Conservation (phyloP, 257 asterid genomes). For the Solanum gandarillasii region DNA sequence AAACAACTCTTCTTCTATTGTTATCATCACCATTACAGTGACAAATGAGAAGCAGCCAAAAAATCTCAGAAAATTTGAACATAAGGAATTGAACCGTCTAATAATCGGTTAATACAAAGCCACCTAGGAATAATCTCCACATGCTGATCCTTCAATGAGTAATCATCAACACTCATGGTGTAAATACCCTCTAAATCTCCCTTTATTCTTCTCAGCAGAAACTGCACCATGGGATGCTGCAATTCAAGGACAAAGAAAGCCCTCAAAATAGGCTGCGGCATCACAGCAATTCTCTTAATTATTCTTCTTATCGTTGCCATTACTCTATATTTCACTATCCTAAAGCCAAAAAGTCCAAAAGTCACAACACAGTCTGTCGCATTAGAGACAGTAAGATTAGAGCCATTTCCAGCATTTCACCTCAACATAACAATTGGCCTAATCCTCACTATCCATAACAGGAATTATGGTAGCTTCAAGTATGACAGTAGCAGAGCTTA, state of each 20-base stretch:
- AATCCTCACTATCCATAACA: slow-evolving; percentile 27
- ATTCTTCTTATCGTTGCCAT: neutral
- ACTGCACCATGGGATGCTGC: neutral
- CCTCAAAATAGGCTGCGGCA: slow-evolving; percentile 29
- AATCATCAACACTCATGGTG: neutral
- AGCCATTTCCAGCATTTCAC: slow-evolving; percentile 22
- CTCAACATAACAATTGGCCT: slow-evolving; percentile 40
- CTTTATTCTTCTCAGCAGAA: neutral
- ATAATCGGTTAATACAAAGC: neutral
- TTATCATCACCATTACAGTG: neutral
- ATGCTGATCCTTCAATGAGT: neutral
- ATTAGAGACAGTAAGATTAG: slow-evolving; percentile 3
- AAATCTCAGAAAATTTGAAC: neutral
- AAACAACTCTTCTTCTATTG: neutral
- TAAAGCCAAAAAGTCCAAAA: slow-evolving; percentile 47
- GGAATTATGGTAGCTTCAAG: slow-evolving; percentile 43
- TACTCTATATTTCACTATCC: slow-evolving; percentile 23
- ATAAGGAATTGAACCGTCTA: neutral
- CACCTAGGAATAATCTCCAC: neutral
- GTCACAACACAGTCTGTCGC: slow-evolving; percentile 26
- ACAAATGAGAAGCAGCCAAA: neutral
- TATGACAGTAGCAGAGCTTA: slow-evolving; percentile 19
- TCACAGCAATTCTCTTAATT: slow-evolving; percentile 18
- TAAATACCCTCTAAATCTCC: neutral
- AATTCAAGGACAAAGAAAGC: slow-evolving; percentile 10